phyloP scores from a whole-genome alignment of 768 basidiomycete species.

The Pisolithus tinctorius region DNA sequence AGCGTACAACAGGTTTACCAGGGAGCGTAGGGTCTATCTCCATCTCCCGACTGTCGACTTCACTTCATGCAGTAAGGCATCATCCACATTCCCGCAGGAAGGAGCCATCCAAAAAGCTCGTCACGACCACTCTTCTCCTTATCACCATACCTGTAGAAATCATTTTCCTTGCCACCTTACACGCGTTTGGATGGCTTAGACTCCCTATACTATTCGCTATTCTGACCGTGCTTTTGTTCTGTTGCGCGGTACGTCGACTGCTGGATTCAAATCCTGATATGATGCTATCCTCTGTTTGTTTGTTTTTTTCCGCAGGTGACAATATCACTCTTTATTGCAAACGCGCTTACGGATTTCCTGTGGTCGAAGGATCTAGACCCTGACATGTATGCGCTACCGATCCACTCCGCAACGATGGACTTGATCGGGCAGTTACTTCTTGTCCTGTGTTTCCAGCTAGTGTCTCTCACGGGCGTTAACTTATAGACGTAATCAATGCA shows the following conservation, averaged over 20 bases:
- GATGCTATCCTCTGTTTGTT: not conserved
- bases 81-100: conserved; percentile 2
- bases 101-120: conserved; percentile 40
- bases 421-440: conserved; percentile 77
- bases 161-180: conserved; percentile 63
- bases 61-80: conserved; percentile 51
- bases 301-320: conserved; percentile 48
- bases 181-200: conserved; percentile 69
- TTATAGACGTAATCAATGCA: conserved; percentile 4
- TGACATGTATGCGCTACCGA: conserved; percentile 89
- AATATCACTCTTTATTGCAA: conserved; percentile 63
- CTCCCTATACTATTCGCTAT: conserved; percentile 63
- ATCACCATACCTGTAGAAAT: conserved; percentile 80
- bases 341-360: conserved; percentile 60
- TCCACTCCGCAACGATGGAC: conserved; percentile 86
- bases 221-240: conserved; percentile 65
- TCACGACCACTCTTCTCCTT: conserved; percentile 61
- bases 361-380: conserved; percentile 80
- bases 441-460: conserved; percentile 67
- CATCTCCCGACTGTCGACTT: conserved; percentile 85
- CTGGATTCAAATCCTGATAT: not conserved
- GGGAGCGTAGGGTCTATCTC: conserved; percentile 89
- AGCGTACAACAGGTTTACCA: conserved; percentile 52
- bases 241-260: conserved; percentile 55
- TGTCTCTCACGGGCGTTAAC: conserved; percentile 35